A percentile compares a stretch with the other conserved stretches of the same genome.
Conservation (phyloP, 495 filamentous ascomycete genomes). For the Penicillium crystallinum region DNA sequence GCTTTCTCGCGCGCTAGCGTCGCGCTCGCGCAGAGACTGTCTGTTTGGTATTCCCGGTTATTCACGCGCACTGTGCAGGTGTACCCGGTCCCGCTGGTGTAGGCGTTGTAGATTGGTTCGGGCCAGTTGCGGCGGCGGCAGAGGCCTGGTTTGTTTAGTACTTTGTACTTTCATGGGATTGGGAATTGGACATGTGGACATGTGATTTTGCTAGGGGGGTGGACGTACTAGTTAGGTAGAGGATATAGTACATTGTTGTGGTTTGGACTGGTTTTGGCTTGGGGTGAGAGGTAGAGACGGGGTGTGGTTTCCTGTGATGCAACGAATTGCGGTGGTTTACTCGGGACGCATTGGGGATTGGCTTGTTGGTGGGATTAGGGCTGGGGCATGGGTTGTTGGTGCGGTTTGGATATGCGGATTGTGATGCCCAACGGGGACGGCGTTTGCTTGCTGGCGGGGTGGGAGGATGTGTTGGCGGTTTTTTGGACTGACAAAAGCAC, state of each 20-base stretch:
- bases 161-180: background rate
- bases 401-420: conserved; percentile 21
- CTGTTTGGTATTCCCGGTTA: conserved; percentile 92
- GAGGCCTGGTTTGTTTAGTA: conserved; percentile 58
- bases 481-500: background rate
- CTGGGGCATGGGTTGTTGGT: conserved; percentile 2
- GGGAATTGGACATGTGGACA: conserved; percentile 14
- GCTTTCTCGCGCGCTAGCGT: conserved; percentile 86
- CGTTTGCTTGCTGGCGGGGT: background rate
- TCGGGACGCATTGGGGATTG: conserved; percentile 29
- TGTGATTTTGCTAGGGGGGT: conserved; percentile 1
- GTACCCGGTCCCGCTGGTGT: conserved; percentile 60
- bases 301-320: conserved; percentile 18
- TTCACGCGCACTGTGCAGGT: conserved; percentile 93
- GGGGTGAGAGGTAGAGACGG: conserved; percentile 11
- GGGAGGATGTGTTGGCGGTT: background rate
- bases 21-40: conserved; percentile 74
- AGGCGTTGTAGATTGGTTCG: conserved; percentile 85
- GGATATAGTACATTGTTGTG: conserved; percentile 58
- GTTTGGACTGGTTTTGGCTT: background rate
- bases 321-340: conserved; percentile 29
- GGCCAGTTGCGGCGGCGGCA: conserved; percentile 95
- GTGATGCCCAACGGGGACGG: conserved; percentile 30
- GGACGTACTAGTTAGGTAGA: conserved; percentile 62
- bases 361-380: conserved; percentile 7